Base-by-base conservation (phyloP, 352 stramenopile species). In the Globisporangium paddicum region DNA sequence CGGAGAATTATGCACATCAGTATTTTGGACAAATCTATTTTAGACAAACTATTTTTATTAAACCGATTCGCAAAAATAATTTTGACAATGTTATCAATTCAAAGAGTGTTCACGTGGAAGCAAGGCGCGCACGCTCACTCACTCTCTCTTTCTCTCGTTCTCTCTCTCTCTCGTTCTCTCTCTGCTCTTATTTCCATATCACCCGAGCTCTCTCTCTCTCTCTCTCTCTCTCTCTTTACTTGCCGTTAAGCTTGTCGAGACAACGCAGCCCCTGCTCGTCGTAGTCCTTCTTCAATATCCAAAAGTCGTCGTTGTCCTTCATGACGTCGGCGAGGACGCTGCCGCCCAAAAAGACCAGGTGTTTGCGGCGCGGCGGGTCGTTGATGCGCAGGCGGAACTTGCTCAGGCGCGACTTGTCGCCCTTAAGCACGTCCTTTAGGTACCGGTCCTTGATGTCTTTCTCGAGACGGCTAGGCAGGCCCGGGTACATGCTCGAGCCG, bases 401-500 rank as follows among this genome's bases (percentile, higher is more conserved):
- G 65, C 92, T 95, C 60, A 98, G 64, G 32, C 89, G 84, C 35
- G 72, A 74, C 68, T 90, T 91, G 72, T 96, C 84, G 62, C 87
- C 87, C 73, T 93, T 93, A 30, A 96, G 73, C 63, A 97, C 84
- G 38, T 96, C 73, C 18, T 71, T 88, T 26, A 94, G 61, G 72
- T 94, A 95, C 26, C 83, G 72, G 53, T 90, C 73, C 63, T 87
- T 86, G 51, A 97, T 93, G 60, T 97, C 93, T 64, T 97, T 97
- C 71, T 98, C 90, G 25, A 98, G 73, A 59, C 94, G 86, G 42
- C 82, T 96, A 6, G 93, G 90, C 19, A 98, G 72, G 34, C 96
- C 96, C n/a, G 93, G 93, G 75, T 98, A 98, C 93, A 98, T 98
- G 67, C 79, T 97, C 19, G 89, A 97, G 19, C 96, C 96, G 30